Evolutionary conservation across 2,329 filamentous ascomycete species (phyloP).

Genomic region (Trichoderma sp.): DNA sequence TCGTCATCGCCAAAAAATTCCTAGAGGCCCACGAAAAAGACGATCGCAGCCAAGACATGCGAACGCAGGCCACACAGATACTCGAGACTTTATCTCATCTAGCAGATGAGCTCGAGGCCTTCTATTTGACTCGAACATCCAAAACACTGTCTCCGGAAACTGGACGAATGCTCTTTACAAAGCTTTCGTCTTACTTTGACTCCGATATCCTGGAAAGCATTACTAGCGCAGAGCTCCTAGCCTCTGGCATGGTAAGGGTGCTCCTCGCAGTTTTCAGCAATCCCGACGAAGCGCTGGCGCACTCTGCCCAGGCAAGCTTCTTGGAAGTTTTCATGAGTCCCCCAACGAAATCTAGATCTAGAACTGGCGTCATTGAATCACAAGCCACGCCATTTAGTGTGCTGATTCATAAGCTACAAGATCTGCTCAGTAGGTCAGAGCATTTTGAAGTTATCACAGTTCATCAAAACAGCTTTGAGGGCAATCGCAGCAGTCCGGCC

Average conservation of each 20-base stretch:
- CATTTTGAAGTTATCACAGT: constrained; percentile 98
- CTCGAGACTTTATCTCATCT: constrained; percentile 71
- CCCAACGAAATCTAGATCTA: constrained; percentile 64
- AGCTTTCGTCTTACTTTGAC: constrained; percentile 81
- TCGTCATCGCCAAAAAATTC: constrained; percentile 77
- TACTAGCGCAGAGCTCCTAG: constrained; percentile 90
- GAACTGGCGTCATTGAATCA: constrained; percentile 65
- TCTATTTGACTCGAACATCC: constrained; percentile 62
- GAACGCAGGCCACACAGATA: constrained; percentile 75
- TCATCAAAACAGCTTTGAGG: constrained; percentile 87
- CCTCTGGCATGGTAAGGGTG: constrained; percentile 83
- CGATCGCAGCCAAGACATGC: constrained; percentile 69
- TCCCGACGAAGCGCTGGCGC: constrained; percentile 60
- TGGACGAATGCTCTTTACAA: constrained; percentile 69
- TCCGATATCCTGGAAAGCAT: constrained; percentile 88
- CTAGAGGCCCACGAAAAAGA: constrained; percentile 80
- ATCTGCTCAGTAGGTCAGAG: constrained; percentile 92
- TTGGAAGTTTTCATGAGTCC: constrained; percentile 90
- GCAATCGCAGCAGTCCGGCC: constrained; percentile 84
- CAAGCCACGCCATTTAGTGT: constrained; percentile 85
- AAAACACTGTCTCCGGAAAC: constrained; percentile 47
- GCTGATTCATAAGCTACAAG: constrained; percentile 90
- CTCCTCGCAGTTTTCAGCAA: constrained; percentile 81
- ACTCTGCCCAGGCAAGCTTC: constrained; percentile 77
- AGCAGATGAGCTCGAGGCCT: constrained; percentile 69